Percentiles rank a stretch among this genome's conserved stretches.
Conservation (phyloP, 768 basidiomycete genomes). For the Pleurotus cornucopiae region DNA sequence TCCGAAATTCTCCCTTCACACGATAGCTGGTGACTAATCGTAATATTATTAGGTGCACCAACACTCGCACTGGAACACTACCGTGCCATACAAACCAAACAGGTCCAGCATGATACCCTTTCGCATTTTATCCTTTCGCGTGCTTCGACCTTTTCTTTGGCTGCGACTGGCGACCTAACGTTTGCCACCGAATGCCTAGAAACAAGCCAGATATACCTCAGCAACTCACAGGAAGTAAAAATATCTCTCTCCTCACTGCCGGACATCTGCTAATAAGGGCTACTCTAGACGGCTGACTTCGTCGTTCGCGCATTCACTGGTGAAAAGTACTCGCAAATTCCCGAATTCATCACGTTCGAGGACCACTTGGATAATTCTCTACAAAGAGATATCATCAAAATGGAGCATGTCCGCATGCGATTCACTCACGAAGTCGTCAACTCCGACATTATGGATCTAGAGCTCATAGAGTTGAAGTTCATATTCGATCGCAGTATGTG, state of each 20-base stretch:
- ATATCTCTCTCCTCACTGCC: background rate
- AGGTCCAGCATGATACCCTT: conserved; percentile 86
- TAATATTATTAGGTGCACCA: conserved; percentile 53
- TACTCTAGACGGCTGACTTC: conserved; percentile 67
- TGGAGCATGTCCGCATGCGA: conserved; percentile 85
- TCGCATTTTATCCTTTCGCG: conserved; percentile 80
- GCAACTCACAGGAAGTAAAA: conserved; percentile 72
- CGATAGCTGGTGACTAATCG: background rate
- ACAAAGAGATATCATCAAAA: conserved; percentile 75
- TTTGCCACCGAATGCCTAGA: conserved; percentile 74
- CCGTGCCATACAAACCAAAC: conserved; percentile 71
- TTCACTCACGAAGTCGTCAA: conserved; percentile 68
- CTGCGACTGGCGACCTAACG: conserved; percentile 72
- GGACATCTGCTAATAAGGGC: conserved; percentile 3
- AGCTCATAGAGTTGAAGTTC: conserved; percentile 80
- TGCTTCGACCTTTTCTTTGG: conserved; percentile 73
- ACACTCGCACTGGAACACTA: conserved; percentile 77
- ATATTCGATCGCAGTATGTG: conserved; percentile 69
- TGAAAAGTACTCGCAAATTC: conserved; percentile 88
- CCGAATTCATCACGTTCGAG: conserved; percentile 81
- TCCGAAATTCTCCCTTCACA: conserved; percentile 23
- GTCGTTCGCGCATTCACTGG: conserved; percentile 71
- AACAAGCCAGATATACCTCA: conserved; percentile 75
- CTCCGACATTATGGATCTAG: conserved; percentile 74
- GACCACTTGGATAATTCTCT: conserved; percentile 79